Percentiles rank a stretch among this genome's conserved stretches.
Conservation (phyloP, 2,329 filamentous ascomycete genomes). For the Mariannaea sp. region DNA sequence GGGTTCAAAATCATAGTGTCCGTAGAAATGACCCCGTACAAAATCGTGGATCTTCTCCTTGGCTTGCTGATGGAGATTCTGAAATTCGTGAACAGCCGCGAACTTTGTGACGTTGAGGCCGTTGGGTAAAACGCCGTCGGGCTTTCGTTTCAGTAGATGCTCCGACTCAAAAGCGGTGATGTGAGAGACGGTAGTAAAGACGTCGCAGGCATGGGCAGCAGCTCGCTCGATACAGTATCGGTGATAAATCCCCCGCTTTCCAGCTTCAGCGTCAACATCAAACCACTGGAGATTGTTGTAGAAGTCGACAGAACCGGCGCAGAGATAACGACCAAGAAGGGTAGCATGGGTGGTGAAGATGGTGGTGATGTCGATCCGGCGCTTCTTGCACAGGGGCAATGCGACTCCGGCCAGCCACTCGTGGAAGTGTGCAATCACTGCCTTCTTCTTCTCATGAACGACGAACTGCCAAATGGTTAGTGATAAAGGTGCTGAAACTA, state of each 20-base stretch:
- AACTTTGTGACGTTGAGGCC: conserved; percentile 97
- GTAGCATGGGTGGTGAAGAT: conserved; percentile 99
- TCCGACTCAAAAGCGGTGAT: conserved; percentile 99
- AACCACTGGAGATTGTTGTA: conserved; percentile 99
- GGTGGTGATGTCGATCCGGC: conserved; percentile 93
- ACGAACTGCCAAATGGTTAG: conserved; percentile 69
- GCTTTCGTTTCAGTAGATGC: conserved; percentile 95
- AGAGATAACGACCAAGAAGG: conserved; percentile 91
- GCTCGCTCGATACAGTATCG: conserved; percentile 97
- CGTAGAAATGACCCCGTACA: conserved; percentile 96
- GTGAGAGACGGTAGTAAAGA: conserved; percentile 98
- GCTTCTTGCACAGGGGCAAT: conserved; percentile 87
- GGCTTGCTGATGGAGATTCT: conserved; percentile 93
- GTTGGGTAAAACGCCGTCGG: conserved; percentile 94
- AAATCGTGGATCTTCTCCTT: conserved; percentile 99
- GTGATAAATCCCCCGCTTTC: conserved; percentile 98
- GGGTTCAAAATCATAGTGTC: conserved; percentile 94
- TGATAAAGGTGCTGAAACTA: background rate
- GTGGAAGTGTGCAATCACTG: conserved; percentile 97
- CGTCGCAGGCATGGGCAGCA: conserved; percentile 87
- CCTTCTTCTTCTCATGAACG: conserved; percentile 86
- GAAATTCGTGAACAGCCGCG: conserved; percentile 97
- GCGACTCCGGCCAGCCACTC: conserved; percentile 97
- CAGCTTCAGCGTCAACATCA: conserved; percentile 93
- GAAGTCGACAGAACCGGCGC: conserved; percentile 96